Evolutionary conservation across 1,139 yeast species (phyloP).

Genomic region (Hanseniaspora gamundiae): DNA sequence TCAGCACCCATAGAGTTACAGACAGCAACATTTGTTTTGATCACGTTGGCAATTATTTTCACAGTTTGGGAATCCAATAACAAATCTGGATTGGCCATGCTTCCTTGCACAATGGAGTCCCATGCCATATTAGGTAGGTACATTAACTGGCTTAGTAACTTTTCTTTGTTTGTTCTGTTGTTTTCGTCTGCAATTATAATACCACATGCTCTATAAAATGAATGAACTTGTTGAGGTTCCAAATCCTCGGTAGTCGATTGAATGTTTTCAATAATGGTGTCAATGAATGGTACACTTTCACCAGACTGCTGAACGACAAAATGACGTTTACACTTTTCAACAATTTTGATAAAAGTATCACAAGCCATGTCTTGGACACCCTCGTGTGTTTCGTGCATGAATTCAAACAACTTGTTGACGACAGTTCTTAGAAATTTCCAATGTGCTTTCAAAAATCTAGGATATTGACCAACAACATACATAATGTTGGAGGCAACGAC

Average conservation of each 20-base stretch:
- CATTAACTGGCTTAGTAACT: constrained; percentile 71
- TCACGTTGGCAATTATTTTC: constrained; percentile 82
- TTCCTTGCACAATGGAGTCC: constrained; percentile 78
- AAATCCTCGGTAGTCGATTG: constrained; percentile 82
- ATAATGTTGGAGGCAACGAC: constrained; percentile 97
- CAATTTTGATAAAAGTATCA: constrained; percentile 93
- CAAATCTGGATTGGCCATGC: constrained; percentile 79
- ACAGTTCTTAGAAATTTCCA: constrained; percentile 97
- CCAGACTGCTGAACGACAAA: constrained; percentile 80
- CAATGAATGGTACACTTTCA: constrained; percentile 87
- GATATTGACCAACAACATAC: constrained; percentile 99
- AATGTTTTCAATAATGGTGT: constrained; percentile 74
- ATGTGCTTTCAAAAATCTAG: constrained; percentile 92
- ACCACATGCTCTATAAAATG: constrained; percentile 97
- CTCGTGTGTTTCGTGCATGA: constrained; percentile 98
- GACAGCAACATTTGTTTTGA: constrained; percentile 89
- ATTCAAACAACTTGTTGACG: constrained; percentile 87
- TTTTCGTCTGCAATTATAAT: constrained; percentile 81
- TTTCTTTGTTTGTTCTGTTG: constrained; percentile 51
- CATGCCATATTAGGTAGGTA: constrained; percentile 87
- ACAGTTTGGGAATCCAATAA: constrained; percentile 78
- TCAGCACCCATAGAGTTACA: constrained; percentile 90
- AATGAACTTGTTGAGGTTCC: constrained; percentile 95
- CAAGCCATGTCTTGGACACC: constrained; percentile 99
- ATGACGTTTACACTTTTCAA: constrained; percentile 88